Evolutionary conservation across 2,329 filamentous ascomycete species (phyloP).

Genomic region (Penicillium sp.): DNA sequence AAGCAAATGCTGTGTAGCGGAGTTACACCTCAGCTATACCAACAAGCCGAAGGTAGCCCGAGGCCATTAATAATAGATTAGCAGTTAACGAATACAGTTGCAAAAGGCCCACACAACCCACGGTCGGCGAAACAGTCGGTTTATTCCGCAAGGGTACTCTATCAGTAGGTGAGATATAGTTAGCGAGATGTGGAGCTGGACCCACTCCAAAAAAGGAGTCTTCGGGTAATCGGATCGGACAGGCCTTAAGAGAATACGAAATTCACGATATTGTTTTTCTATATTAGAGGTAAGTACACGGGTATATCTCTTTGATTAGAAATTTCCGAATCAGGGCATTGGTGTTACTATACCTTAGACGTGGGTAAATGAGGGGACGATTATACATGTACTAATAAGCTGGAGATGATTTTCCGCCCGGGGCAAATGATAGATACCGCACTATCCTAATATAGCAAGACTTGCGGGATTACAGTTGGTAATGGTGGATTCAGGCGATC

Average conservation of each 20-base stretch:
- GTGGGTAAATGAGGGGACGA: neutral
- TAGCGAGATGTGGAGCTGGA: slow-evolving; percentile 19
- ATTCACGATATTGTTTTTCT: neutral
- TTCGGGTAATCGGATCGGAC: slow-evolving; percentile 21
- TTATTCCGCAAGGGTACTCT: slow-evolving; percentile 18
- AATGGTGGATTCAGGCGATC: slow-evolving; percentile 9
- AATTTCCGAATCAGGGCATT: neutral
- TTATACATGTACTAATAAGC: neutral
- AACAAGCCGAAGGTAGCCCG: neutral
- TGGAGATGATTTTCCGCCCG: neutral
- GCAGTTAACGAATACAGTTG: slow-evolving; percentile 1
- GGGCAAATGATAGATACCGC: neutral
- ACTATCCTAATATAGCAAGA: slow-evolving; percentile 11
- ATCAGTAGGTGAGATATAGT: slow-evolving; percentile 15
- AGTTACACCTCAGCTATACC: neutral
- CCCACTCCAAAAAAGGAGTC: slow-evolving; percentile 13
- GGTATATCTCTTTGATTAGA: neutral
- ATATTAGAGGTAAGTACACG: neutral
- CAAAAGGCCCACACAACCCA: slow-evolving; percentile 10
- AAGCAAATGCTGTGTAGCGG: neutral
- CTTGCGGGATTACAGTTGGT: slow-evolving; percentile 8
- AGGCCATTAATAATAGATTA: neutral
- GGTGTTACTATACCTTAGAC: neutral
- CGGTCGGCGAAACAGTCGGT: slow-evolving; percentile 18
- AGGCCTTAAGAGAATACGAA: neutral